A percentile compares a stretch with the other conserved stretches of the same genome.
phyloP scores from a whole-genome alignment of 352 stramenopile genomes.

The Pelagophyceae sp. region DNA sequence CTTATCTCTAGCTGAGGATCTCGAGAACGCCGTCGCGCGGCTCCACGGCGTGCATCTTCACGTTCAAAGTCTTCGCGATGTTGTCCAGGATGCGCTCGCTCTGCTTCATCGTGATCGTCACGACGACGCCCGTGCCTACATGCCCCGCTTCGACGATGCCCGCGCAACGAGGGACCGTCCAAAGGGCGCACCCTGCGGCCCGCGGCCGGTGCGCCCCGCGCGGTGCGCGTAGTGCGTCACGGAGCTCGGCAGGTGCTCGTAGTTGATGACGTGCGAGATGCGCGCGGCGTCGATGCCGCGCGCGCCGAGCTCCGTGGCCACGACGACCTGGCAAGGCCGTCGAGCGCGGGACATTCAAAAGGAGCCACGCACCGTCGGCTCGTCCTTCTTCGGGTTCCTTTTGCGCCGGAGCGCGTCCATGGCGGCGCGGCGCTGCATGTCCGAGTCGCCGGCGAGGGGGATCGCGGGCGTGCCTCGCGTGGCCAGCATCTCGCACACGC shows the following conservation, averaged over 20 bases:
- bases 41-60: not conserved
- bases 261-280: constrained; percentile 16
- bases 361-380: not conserved
- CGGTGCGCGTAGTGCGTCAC: constrained; percentile 17
- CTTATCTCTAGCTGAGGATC: too few species aligned
- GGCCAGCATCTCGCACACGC: not conserved
- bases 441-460: not conserved
- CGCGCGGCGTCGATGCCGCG: not conserved
- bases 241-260: not conserved
- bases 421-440: not conserved
- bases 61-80: not conserved
- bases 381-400: not conserved
- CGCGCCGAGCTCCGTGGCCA: constrained; percentile 13
- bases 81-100: not conserved
- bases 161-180: too few species aligned
- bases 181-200: not conserved
- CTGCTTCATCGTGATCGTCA: not conserved
- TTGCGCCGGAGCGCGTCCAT: not conserved
- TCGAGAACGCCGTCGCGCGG: not conserved
- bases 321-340: not conserved
- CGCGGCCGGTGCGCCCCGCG: constrained; percentile 10
- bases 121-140: not conserved
- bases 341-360: not conserved
- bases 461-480: not conserved
- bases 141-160: not conserved